A percentile compares a stretch with the other conserved stretches of the same genome.
phyloP scores from a whole-genome alignment of 129 eudicot genomes.

The Flaveria trinervia region DNA sequence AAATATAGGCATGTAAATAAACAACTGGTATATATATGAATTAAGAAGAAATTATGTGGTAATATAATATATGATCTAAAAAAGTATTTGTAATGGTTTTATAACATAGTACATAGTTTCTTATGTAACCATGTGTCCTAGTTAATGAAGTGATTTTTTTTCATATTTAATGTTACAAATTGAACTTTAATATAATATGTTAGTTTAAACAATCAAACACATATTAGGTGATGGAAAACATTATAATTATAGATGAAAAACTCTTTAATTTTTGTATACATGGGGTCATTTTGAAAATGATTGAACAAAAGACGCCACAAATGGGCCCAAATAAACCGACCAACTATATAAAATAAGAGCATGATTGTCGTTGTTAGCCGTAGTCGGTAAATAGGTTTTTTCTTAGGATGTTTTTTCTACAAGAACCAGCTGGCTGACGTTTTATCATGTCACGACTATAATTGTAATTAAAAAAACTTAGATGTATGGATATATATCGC shows the following conservation, averaged over 20 bases:
- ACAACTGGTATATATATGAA: not conserved
- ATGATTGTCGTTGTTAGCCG: constrained; percentile 29
- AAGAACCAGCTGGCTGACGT: not conserved
- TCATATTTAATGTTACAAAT: too few species aligned
- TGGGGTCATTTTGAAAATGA: not conserved
- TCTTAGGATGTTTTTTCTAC: not conserved
- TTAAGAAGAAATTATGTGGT: not conserved
- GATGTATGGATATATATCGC: too few species aligned
- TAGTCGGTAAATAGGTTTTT: constrained; percentile 22
- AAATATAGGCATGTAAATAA: not conserved
- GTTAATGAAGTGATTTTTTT: not conserved
- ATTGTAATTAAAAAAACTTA: too few species aligned
- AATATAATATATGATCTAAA: not conserved
- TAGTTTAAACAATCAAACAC: not conserved
- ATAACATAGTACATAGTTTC: not conserved
- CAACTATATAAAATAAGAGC: constrained; percentile 6
- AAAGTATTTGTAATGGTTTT: not conserved
- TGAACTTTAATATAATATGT: not conserved
- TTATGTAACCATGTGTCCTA: not conserved
- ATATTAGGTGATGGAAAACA: not conserved
- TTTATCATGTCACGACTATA: too few species aligned
- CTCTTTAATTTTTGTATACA: not conserved
- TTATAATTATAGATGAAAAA: not conserved
- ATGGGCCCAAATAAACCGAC: constrained; percentile 36
- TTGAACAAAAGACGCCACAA: constrained; percentile 14